These are phyloP conservation scores for Auriscalpium vulgare DNA, from an alignment of 768 basidiomycete species.

Conservation along the genomic window DNA sequence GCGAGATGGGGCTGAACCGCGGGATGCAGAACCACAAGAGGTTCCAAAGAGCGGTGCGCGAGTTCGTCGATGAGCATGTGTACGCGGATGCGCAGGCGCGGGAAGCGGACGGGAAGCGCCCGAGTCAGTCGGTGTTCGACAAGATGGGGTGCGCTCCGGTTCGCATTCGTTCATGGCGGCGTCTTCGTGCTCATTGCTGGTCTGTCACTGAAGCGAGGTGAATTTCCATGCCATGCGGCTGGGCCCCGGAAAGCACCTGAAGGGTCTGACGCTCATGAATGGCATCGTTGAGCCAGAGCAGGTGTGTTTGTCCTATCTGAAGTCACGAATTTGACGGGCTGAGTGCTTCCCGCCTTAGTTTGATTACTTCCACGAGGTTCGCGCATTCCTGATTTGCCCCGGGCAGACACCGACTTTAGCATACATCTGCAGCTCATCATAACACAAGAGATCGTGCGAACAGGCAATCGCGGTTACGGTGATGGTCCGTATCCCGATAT, in stretches of 20 bases:
- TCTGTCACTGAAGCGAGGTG: conserved; percentile 35
- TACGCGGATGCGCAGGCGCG: conserved; percentile 42
- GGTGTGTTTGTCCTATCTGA: conserved; percentile 11
- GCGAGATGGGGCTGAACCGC: background rate
- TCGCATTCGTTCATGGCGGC: background rate
- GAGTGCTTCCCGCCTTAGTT: conserved; percentile 30
- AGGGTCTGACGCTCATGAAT: conserved; percentile 68
- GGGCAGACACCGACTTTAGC: background rate
- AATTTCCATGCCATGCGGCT: conserved; percentile 90
- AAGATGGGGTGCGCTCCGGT: conserved; percentile 59
- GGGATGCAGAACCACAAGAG: conserved; percentile 53
- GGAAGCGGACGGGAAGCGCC: conserved; percentile 86
- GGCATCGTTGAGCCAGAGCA: conserved; percentile 74
- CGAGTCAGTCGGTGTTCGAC: conserved; percentile 69
- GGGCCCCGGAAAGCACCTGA: conserved; percentile 83
- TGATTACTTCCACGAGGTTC: conserved; percentile 82
- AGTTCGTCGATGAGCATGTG: conserved; percentile 64
- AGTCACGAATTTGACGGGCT: background rate
- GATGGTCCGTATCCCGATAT: conserved; percentile 34
- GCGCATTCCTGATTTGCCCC: background rate
- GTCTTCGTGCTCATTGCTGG: background rate
- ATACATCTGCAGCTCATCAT: conserved; percentile 20
- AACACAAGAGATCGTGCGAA: conserved; percentile 31
- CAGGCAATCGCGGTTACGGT: conserved; percentile 71
- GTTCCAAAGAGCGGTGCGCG: conserved; percentile 51